phyloP scores from a whole-genome alignment of 2,329 filamentous ascomycete species.

The Fusarium fracticaudum region DNA sequence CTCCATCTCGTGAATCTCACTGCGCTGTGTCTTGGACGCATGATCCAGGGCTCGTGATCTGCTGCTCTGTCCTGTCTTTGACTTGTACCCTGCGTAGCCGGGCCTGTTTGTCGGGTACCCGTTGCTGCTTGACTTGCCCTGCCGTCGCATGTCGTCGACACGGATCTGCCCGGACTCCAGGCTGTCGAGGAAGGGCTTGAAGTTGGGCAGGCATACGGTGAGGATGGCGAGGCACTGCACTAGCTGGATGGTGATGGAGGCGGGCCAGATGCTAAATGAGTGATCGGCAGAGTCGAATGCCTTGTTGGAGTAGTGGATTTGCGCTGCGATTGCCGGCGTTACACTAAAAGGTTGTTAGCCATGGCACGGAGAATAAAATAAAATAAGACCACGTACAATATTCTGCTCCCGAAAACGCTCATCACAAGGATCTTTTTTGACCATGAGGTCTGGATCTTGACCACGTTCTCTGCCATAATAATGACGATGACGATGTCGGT shows the following conservation, averaged over 20 bases:
- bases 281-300: slow-evolving; percentile 36
- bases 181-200: slow-evolving; percentile 45
- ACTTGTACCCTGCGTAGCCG: slow-evolving; percentile 38
- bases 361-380: background rate
- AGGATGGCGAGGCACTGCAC: slow-evolving; percentile 44
- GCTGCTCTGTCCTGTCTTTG: slow-evolving; percentile 32
- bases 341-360: slow-evolving; percentile 31
- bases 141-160: slow-evolving; percentile 41
- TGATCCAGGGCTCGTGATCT: slow-evolving; percentile 13
- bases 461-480: slow-evolving; percentile 42
- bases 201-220: slow-evolving; percentile 43
- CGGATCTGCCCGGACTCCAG: slow-evolving; percentile 44
- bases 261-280: slow-evolving; percentile 40
- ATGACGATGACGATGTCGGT: slow-evolving; percentile 43
- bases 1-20: slow-evolving; percentile 30
- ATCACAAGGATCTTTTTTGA: slow-evolving; percentile 44
- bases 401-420: slow-evolving; percentile 44
- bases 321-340: slow-evolving; percentile 41
- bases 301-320: slow-evolving; percentile 40
- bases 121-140: slow-evolving; percentile 41
- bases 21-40: slow-evolving; percentile 8
- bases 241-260: slow-evolving; percentile 37
- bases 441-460: slow-evolving; percentile 43
- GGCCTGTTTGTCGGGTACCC: slow-evolving; percentile 34
- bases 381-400: slow-evolving; percentile 31